These are phyloP conservation scores for Fusarium sacchari DNA, from an alignment of 2,329 filamentous ascomycete species.

Conservation along the genomic window DNA sequence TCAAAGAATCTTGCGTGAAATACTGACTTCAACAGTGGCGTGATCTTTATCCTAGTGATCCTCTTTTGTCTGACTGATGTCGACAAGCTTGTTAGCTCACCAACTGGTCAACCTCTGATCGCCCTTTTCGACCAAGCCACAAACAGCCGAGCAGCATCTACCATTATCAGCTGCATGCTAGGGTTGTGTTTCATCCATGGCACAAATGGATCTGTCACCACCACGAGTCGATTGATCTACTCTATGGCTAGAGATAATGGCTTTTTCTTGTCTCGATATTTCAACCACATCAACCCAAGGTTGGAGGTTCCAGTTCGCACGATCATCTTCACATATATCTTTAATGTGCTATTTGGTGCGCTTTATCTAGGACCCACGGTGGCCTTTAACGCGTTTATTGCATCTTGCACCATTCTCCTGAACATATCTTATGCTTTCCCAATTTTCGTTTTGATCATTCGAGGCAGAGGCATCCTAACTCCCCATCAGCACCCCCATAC, in stretches of 20 bases:
- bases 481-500: not conserved
- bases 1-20: accelerated
- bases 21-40: not conserved
- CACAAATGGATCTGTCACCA: not conserved
- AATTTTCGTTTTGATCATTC: not conserved
- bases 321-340: not conserved
- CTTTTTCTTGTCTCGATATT: not conserved
- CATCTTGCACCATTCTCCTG: not conserved
- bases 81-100: not conserved
- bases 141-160: not conserved
- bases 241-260: not conserved
- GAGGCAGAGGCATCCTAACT: not conserved
- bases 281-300: not conserved
- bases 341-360: not conserved
- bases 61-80: not conserved
- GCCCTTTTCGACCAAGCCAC: not conserved
- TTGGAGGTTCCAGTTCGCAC: not conserved
- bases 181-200: not conserved
- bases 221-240: not conserved
- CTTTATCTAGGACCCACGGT: not conserved
- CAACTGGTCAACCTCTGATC: not conserved
- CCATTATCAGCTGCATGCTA: not conserved
- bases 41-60: not conserved
- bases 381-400: not conserved
- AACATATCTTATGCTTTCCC: not conserved